Base-by-base conservation (phyloP, 2,329 filamentous ascomycete genomes). In the Raffaelea albimanens region DNA sequence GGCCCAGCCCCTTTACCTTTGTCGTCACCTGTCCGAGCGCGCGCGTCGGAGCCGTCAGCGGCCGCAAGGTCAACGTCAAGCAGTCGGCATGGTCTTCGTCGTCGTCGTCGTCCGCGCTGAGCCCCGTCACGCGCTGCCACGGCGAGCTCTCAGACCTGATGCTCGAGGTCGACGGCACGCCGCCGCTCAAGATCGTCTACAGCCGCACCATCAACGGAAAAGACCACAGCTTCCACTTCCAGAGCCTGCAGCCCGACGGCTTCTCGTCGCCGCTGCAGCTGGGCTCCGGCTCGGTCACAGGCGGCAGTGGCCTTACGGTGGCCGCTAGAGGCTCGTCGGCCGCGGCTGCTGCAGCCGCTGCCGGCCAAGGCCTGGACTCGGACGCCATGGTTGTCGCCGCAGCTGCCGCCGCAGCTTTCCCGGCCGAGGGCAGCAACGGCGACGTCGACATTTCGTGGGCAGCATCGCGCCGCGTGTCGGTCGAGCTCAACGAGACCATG, bases 181-280 rank as follows among this genome's bases (percentile, higher is more conserved):
- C 94, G 3, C 93, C 93, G 3, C 72, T 98, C 54, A 90, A 90
- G 61, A 86, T 98, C 56, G 87, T 87, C 57, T 98, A 98, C 65
- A 93, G 87, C 58, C 84, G 89, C 46, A 83, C 82, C 7, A 82
- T 95, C 56, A 95, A 97, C 56, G 80, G 82, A 52, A 83, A 86
- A 53, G 82, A 94, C 54, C 82, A 83, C 56, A 87, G 86, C 51
- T 88, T 90, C 55, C 88, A 91, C 53, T 91, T 95, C 57, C 90
- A 97, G 64, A 95, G 87, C 58, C 80, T 98, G 40, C 90, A 95
- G 57, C 90, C 93, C 0, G 89, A 96, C 43, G 86, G 87, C 33
- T 83, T 90, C 58, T 72, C 77, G 3, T 95, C 88, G 1, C 88
- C 89, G 1, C 70, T 95, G 33, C 10, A 16, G 9, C 67, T 85